These are phyloP conservation scores for Amborella trichopoda DNA, from an alignment of 164 flowering plant genomes.

Conservation along the genomic window DNA sequence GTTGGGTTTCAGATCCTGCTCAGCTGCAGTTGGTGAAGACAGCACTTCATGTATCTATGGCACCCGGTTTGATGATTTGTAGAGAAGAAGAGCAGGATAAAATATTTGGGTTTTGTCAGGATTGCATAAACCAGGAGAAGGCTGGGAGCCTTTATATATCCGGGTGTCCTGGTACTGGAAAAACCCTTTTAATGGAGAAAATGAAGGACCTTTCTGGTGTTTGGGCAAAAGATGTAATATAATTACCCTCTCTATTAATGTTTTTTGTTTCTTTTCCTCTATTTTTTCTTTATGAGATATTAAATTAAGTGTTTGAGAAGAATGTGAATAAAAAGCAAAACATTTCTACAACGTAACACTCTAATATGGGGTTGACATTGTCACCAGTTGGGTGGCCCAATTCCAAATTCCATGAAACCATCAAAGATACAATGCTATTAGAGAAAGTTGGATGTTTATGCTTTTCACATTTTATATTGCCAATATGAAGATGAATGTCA, in stretches of 20 bases:
- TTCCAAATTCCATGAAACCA: too few relatives aligned
- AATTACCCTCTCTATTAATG: not conserved
- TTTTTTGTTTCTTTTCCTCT: not conserved
- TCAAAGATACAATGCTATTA: too few relatives aligned
- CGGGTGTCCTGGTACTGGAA: slow-evolving; percentile 96
- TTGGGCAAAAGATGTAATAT: slow-evolving; percentile 55
- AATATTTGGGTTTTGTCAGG: slow-evolving; percentile 68
- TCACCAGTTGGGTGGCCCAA: too few relatives aligned
- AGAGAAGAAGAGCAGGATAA: slow-evolving; percentile 21
- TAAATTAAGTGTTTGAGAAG: too few relatives aligned
- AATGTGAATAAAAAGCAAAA: too few relatives aligned
- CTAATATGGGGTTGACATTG: too few relatives aligned
- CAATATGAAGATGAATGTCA: too few relatives aligned
- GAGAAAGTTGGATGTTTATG: too few relatives aligned
- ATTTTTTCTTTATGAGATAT: not conserved
- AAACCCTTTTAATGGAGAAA: slow-evolving; percentile 69
- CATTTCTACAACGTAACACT: too few relatives aligned
- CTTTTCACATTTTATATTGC: too few relatives aligned
- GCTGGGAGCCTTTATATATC: slow-evolving; percentile 74
- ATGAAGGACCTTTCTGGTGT: slow-evolving; percentile 38
- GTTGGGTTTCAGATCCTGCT: slow-evolving; percentile 27
- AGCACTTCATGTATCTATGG: slow-evolving; percentile 68
- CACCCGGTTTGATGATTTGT: slow-evolving; percentile 26
- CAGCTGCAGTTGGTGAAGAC: slow-evolving; percentile 65
- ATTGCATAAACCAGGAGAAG: slow-evolving; percentile 41